phyloP scores from a whole-genome alignment of 2,329 filamentous ascomycete species.

The Claviceps spartinae region DNA sequence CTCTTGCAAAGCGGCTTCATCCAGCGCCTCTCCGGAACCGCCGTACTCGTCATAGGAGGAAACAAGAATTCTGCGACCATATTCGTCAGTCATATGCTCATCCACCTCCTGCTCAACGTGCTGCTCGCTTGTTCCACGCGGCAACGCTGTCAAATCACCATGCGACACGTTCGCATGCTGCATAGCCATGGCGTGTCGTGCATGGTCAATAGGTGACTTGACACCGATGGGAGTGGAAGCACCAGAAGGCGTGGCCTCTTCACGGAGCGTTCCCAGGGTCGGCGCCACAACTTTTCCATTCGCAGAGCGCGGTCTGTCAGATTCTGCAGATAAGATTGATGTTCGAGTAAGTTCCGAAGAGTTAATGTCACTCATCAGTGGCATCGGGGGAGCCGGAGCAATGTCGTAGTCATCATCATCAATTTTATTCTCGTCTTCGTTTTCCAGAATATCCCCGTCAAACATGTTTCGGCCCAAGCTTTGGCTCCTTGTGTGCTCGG shows the following conservation, averaged over 20 bases:
- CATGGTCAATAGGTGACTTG: constrained; percentile 34
- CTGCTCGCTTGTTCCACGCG: constrained; percentile 31
- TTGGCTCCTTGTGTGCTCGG: constrained; percentile 32
- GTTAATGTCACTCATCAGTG: constrained; percentile 73
- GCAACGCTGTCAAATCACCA: constrained; percentile 42
- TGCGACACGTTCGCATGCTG: constrained; percentile 53
- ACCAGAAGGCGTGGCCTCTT: constrained; percentile 44
- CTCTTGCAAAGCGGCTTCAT: constrained; percentile 26
- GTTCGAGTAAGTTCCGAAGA: constrained; percentile 78
- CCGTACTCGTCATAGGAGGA: constrained; percentile 32
- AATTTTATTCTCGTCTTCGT: constrained; percentile 13
- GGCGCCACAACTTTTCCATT: constrained; percentile 40
- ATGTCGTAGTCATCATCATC: constrained; percentile 2
- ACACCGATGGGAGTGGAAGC: constrained; percentile 51
- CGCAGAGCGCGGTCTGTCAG: constrained; percentile 57
- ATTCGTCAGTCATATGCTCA: constrained; percentile 35
- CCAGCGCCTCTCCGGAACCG: constrained; percentile 14
- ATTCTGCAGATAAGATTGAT: constrained; percentile 73
- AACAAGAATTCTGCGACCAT: constrained; percentile 26
- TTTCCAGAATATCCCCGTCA: constrained; percentile 38
- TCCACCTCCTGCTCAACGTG: constrained; percentile 14
- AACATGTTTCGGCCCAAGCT: constrained; percentile 32
- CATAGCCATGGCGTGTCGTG: constrained; percentile 48
- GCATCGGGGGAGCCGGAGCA: constrained; percentile 61
- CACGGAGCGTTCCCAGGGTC: constrained; percentile 45